Conservation (phyloP, 352 stramenopile species). For the Globisporangium barbulae region DNA sequence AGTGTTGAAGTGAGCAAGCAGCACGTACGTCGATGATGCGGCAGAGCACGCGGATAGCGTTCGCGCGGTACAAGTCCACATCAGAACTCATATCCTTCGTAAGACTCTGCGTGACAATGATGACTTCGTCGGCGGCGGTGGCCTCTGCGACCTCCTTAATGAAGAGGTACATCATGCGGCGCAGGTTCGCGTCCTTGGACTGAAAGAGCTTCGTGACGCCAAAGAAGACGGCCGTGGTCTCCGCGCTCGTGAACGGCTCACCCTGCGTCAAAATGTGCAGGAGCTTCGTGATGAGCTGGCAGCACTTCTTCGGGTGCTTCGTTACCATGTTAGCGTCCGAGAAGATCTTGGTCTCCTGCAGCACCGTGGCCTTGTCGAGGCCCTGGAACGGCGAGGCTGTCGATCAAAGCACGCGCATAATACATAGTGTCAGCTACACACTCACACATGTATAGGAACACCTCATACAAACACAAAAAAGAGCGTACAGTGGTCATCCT, state of each 20-base stretch:
- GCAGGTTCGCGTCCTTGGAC: slow-evolving; percentile 95
- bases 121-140: slow-evolving; percentile 93
- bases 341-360: slow-evolving; percentile 99
- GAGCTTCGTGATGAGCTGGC: slow-evolving; percentile 98
- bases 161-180: slow-evolving; percentile 99
- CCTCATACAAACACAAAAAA: slow-evolving; percentile 16
- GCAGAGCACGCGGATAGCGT: slow-evolving; percentile 97
- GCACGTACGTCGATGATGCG: slow-evolving; percentile 89
- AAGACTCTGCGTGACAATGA: slow-evolving; percentile 99
- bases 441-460: neutral
- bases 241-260: slow-evolving; percentile 93
- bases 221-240: slow-evolving; percentile 99
- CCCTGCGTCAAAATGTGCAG: slow-evolving; percentile 98
- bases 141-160: slow-evolving; percentile 97
- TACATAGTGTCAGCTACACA: slow-evolving; percentile 6
- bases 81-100: slow-evolving; percentile 99
- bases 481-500: slow-evolving; percentile 88
- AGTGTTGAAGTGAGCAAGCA: neutral
- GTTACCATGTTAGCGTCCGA: slow-evolving; percentile 97
- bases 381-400: slow-evolving; percentile 91
- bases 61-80: slow-evolving; percentile 97
- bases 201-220: slow-evolving; percentile 99
- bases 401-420: neutral
- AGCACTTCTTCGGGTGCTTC: slow-evolving; percentile 97
- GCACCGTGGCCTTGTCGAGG: slow-evolving; percentile 94